These are phyloP conservation scores for Pelargonium nanum DNA, from an alignment of 345 rosid species.

Conservation along the genomic window DNA sequence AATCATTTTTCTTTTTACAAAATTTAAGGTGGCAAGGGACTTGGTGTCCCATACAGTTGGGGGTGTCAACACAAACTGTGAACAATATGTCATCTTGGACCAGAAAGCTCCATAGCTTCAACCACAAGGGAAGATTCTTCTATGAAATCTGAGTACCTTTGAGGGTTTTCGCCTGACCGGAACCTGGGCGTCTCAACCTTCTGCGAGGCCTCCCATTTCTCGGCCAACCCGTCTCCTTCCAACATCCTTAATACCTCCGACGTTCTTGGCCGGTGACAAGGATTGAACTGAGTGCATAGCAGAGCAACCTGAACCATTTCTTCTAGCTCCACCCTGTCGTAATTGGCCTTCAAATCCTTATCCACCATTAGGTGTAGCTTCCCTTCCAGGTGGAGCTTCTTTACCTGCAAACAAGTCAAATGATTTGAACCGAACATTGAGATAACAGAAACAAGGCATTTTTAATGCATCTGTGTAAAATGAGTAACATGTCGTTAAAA, in stretches of 20 bases:
- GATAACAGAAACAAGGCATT: too few relatives aligned
- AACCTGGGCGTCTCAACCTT: slow-evolving; percentile 43
- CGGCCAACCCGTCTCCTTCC: slow-evolving; percentile 38
- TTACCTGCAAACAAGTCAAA: slow-evolving; percentile 43
- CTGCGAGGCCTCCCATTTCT: slow-evolving; percentile 44
- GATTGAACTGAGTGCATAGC: slow-evolving; percentile 35
- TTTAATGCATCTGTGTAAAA: too few relatives aligned
- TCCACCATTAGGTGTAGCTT: slow-evolving; percentile 64
- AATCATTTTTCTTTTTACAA: too few relatives aligned
- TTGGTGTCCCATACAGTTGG: background rate
- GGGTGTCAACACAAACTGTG: background rate
- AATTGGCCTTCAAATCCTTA: slow-evolving; percentile 54
- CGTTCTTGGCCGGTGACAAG: slow-evolving; percentile 37
- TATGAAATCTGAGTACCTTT: slow-evolving; percentile 62
- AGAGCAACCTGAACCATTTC: slow-evolving; percentile 33
- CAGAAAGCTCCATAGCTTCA: slow-evolving; percentile 97
- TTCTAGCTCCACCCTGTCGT: slow-evolving; percentile 55
- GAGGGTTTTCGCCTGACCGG: slow-evolving; percentile 30
- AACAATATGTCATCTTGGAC: slow-evolving; percentile 59
- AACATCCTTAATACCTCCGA: slow-evolving; percentile 42
- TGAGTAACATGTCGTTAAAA: too few relatives aligned
- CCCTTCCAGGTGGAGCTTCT: slow-evolving; percentile 79
- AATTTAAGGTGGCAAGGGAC: too few relatives aligned
- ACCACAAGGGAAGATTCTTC: slow-evolving; percentile 85
- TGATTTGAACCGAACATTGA: background rate